Evolutionary conservation across 306 rosid genomes (phyloP), one percentile per base, ranked within the genome.

Genomic region (Biancaea sappan): DNA sequence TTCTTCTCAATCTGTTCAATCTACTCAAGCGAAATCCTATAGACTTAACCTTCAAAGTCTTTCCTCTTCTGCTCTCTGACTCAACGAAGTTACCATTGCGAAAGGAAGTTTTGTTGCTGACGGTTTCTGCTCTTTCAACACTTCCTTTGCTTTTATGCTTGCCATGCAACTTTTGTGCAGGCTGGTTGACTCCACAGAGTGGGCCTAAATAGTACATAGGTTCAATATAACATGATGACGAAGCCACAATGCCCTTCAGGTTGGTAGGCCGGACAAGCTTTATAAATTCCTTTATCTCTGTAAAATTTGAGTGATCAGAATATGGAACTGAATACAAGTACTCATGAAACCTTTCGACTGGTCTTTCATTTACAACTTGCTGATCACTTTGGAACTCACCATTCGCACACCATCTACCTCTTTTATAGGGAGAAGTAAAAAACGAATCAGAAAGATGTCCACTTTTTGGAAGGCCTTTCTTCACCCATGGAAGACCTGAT

Each of bases 401-500:
- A 63, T 71, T 62, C 71, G 41, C 82, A 51, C 67, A 65, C 61
- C 43, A 38, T 50, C 51, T 76, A 58, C 73, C 75, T 79, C 62
- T 80, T 77, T 79, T 69, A 77, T 76, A 81, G 66, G 69, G 80
- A 41, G 86, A 62, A 71, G 86, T 80, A 59, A 77, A 34, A 74
- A 77, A 77, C 48, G 92, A 87, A 58, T 79, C 85, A 59, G 71
- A 76, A 67, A 61, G 80, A 74, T 74, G 64, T 31, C 72, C 82
- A 28, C 37, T 69, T 50, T 75, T 59, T 47, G 72, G 75, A 47
- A 35, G 77, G 41, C 80, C 69, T 63, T 50, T 82, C 80, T 72
- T 84, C 28, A 77, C 63, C 96, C 93, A 90, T 65, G 96, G 90
- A 66, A 90, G 91, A 77, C 91, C 93, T 6, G 96, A 90, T 15